Base-by-base conservation (phyloP, 768 basidiomycete genomes). In the Rhodotorula toruloides region DNA sequence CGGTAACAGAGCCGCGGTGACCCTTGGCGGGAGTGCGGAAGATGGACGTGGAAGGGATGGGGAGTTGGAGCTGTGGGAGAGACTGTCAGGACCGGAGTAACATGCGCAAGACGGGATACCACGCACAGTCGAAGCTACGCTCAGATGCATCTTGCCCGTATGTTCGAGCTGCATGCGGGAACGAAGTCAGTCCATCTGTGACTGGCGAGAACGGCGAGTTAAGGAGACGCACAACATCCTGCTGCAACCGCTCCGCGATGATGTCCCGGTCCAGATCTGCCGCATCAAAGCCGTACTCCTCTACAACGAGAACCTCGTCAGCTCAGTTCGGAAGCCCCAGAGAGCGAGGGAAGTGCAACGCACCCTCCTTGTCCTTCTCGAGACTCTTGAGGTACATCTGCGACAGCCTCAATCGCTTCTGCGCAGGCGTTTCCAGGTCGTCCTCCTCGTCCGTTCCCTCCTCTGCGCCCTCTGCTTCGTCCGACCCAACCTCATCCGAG, bases 251-350 rank as follows among this genome's bases (percentile, higher is more conserved):
- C 27, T 91, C 83, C 49, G 89, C 89, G 67, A 99, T 89, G 68
- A 97, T 81, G 71, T 97, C 94, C 73, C 85, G 84, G 81, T 99
- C 96, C 34, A 98, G 86, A 72, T 97, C 93, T 2, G 90, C 92
- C 9, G 96, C 96, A 76, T 99, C 94, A 69, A 86, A 92, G 68
- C 91, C 91, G 7, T 39, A 39, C 40, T 88, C 90, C 32, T 92
- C 92, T 64, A 86, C 90, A 84, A 27, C 5, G 36, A 5, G 10
- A 27, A 9, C 12, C 47, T 14, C 29, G 6, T 60, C 27, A 70
- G 48, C 37, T 37, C 36, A 50, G 12, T 1, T 39, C 4, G 8
- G 8, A 39, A 31, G 25, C 22, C 9, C 21, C 4, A 11, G 27
- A 17, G n/a, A 39, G 50, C 34, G 32, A 37, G 31, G 31, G 31